Percentiles rank a stretch among this genome's conserved stretches.
phyloP scores from a whole-genome alignment of 176 grass and related monocot species.

The Puccinellia tenuiflora region DNA sequence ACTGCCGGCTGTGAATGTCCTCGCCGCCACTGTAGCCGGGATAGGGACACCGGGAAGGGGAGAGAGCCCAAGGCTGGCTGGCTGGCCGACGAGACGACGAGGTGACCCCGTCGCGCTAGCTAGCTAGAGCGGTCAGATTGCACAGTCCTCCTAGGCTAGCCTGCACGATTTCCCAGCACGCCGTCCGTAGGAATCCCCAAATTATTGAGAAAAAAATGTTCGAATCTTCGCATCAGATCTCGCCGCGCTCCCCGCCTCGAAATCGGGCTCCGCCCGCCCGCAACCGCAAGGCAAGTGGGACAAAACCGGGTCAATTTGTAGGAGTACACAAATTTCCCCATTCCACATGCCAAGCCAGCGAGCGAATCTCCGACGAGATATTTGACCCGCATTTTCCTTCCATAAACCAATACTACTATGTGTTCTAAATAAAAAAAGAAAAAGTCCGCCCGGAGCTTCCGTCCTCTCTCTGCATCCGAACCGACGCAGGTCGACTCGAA shows the following conservation, averaged over 20 bases:
- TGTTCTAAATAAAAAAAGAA: background rate
- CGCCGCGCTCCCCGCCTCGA: slow-evolving; percentile 29
- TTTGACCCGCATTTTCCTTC: slow-evolving; percentile 31
- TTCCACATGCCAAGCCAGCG: background rate
- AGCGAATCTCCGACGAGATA: background rate
- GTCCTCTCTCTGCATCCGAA: background rate
- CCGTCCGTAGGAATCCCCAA: slow-evolving; percentile 24
- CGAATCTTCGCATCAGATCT: too few species aligned
- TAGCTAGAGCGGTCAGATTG: slow-evolving; percentile 28
- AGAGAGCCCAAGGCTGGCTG: background rate
- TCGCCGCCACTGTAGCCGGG: slow-evolving; percentile 35
- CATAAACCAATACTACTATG: background rate
- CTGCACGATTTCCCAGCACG: slow-evolving; percentile 33
- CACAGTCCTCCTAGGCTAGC: slow-evolving; percentile 19
- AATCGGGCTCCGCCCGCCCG: background rate
- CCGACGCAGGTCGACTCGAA: background rate
- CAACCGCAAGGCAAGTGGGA: background rate
- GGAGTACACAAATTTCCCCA: background rate
- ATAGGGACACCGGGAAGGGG: background rate
- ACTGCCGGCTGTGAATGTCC: slow-evolving; percentile 28
- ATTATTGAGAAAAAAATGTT: slow-evolving; percentile 18
- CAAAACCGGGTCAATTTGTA: slow-evolving; percentile 11
- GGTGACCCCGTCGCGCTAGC: background rate
- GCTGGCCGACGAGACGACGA: background rate
- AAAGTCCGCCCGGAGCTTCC: background rate